Evolutionary conservation across 441 rosid species (phyloP), one percentile per base, ranked within the genome.

Genomic region (Arabidopsis hybrid): DNA sequence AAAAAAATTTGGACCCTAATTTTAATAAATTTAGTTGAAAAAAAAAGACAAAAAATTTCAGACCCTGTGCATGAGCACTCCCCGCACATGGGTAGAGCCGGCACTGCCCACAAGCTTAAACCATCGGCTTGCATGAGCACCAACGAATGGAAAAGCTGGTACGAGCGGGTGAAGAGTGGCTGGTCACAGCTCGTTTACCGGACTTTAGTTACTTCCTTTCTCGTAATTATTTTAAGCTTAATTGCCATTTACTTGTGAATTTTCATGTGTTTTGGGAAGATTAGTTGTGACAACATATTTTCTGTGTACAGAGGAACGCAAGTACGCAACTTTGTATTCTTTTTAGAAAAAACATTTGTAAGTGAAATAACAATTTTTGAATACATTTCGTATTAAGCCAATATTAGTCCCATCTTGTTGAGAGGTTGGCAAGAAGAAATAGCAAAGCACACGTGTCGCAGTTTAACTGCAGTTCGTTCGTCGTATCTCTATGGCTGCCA

Each of bases 401-500:
- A 60, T 58, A 14, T 46, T 31, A 38, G 59, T 70, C 59, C 13
- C 12, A 39, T 53, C 38, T 11, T 46, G 59, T 40, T n/a, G 11
- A 58, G 51, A 55, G 71, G 35, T 65, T 5, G 57, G 34, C 7
- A 14, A 14, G 53, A 31, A 9, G 35, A 13, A 8, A 59, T 16
- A 58, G 43, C 6, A 9, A 66, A 6, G 21, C 38, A 58, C 72
- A 39, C 67, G 78, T 67, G 73, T 50, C 56, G 26, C 10, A 14
- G 3, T 35, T 2, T 46, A 35, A 7, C 0, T 57, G 73, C 58
- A 5, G 59, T 14, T 55, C 10, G 6, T 57, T 58, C 12, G 40
- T 66, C 52, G 17, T 55, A 34, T 53, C 29, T 63, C 47, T 63
- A n/a, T 45, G 58, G 57, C 40, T 36, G n/a, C 77, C 60, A 65